Base-by-base conservation (phyloP, 257 asterid genomes). In the Przewalskia tangutica region DNA sequence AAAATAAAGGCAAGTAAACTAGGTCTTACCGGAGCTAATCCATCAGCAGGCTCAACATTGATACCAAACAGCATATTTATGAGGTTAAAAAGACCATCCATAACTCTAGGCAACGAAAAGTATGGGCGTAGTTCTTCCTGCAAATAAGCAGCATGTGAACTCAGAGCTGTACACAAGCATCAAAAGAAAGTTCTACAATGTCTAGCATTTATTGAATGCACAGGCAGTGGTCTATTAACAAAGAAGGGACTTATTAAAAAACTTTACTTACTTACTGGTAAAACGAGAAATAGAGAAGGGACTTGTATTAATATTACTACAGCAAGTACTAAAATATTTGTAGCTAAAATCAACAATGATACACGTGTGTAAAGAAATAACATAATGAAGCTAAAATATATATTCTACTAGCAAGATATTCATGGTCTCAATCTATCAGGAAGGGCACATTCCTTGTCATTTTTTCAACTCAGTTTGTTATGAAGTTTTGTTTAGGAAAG, bases 111-210 rank as follows among this genome's bases (percentile, higher is more conserved):
- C 88, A 96, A 86, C 77, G 99, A 92, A 85, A 96, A 96, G 92
- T 93, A 96, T 53, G 99, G 99, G 20, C 99, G 94, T 84, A 96
- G 82, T 81, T 92, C 99, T 90, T 96, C 99, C 99, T 96, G 97
- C 82, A 82, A 8, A 83, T 10, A 56, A 59, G 64, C 83, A 83
- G 66, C 51, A 17, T 44, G 73, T 50, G 81, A 79, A 75, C 56
- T 78, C 66, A 85, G 77, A 38, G 51, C 82, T 9, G 77, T 50
- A 81, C 34, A 64, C 53, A 65, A 48, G 62, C 12, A 73, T 48
- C 79, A 73, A 13, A 50, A 20, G 79, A 59, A 73, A 73, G 44
- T 50, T 48, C 44, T 73, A 50, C 59, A 48, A 48, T 20, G 79
- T 73, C 18, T 14, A 48, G 62, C 77, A 48, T 46, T 20, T 20